phyloP scores from a whole-genome alignment of 768 basidiomycete genomes.

The Russula olivacea region DNA sequence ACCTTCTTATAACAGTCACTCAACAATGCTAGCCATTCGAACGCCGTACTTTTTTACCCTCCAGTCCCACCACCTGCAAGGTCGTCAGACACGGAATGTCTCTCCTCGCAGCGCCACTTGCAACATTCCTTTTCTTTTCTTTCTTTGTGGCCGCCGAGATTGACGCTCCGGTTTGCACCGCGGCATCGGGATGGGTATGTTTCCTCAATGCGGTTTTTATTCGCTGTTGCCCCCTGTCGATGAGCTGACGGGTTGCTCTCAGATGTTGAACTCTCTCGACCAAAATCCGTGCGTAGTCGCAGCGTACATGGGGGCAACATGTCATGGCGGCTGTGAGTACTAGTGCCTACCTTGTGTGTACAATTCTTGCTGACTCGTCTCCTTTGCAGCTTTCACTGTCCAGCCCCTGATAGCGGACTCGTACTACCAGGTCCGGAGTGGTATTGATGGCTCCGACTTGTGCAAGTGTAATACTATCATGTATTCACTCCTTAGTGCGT shows the following conservation, averaged over 20 bases:
- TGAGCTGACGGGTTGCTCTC: background rate
- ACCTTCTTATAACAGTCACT: no score
- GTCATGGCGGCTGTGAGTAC: slow-evolving; percentile 10
- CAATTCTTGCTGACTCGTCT: background rate
- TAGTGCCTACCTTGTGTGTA: background rate
- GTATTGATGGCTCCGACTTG: background rate
- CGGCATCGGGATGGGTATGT: slow-evolving; percentile 3
- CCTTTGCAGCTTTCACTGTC: slow-evolving; percentile 8
- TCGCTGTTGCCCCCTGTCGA: background rate
- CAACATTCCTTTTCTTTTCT: background rate
- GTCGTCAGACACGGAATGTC: background rate
- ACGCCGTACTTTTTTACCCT: background rate
- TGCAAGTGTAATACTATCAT: slow-evolving; percentile 15
- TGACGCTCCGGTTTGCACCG: slow-evolving; percentile 10
- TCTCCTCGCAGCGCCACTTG: background rate
- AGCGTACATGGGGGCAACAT: slow-evolving; percentile 9
- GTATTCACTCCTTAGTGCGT: slow-evolving; percentile 17
- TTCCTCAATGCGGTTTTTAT: background rate
- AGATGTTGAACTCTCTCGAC: slow-evolving; percentile 9
- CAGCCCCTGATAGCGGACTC: background rate
- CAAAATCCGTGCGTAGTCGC: slow-evolving; percentile 13
- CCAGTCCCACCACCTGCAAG: background rate
- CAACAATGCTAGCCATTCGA: background rate
- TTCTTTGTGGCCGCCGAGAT: background rate
- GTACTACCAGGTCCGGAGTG: background rate